Evolutionary conservation across 345 rosid genomes (phyloP).

Genomic region (Anacardium occidentale): DNA sequence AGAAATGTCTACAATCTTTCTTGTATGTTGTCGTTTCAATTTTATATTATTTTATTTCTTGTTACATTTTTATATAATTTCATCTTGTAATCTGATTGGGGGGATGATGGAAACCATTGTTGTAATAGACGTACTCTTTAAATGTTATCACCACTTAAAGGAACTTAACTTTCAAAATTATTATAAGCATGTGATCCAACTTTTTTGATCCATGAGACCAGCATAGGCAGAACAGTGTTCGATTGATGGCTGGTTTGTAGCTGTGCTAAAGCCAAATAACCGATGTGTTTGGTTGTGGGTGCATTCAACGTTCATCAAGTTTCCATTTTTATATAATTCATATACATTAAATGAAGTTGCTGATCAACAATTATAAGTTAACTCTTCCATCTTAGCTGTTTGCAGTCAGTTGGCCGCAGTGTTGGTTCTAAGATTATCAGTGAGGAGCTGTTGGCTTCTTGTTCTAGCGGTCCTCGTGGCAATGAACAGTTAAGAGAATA

Average conservation of each 20-base stretch:
- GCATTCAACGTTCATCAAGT: not conserved
- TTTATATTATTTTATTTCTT: not conserved
- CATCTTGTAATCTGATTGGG: not conserved
- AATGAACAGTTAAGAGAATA: slow-evolving; percentile 74
- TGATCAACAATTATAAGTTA: slow-evolving; percentile 13
- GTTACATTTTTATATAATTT: not conserved
- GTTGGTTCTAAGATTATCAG: slow-evolving; percentile 63
- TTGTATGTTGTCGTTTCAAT: slow-evolving; percentile 42
- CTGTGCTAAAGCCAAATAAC: not conserved
- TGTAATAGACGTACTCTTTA: not conserved
- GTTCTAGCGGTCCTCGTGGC: slow-evolving; percentile 73
- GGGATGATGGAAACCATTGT: slow-evolving; percentile 6
- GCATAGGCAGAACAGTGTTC: not conserved
- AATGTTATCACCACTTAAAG: not conserved
- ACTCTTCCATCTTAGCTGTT: slow-evolving; percentile 18
- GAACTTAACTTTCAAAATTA: not conserved
- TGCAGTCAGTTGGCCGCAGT: slow-evolving; percentile 68
- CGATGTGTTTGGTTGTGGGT: not conserved
- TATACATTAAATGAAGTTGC: not conserved
- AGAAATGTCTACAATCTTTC: slow-evolving; percentile 64
- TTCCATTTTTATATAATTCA: not conserved
- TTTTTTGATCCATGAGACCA: not conserved
- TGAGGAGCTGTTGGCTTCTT: slow-evolving; percentile 76
- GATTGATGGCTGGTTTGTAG: not conserved
- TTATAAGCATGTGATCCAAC: not conserved